A percentile compares a stretch with the other conserved stretches of the same genome.
phyloP scores from a whole-genome alignment of 2,329 filamentous ascomycete genomes.

The Parascedosporium putredinis region DNA sequence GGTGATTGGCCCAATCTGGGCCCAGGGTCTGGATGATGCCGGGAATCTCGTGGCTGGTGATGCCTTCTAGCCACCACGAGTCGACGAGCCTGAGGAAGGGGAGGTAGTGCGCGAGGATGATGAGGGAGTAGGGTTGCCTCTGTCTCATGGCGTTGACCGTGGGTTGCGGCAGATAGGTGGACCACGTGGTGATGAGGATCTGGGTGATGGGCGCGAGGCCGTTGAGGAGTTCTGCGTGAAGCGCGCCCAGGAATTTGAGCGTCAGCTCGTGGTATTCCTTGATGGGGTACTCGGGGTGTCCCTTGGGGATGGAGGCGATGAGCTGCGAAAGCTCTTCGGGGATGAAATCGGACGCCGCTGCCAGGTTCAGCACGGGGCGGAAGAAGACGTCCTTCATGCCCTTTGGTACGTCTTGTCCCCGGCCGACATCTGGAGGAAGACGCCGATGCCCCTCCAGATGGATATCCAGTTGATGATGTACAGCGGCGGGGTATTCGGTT shows the following conservation, averaged over 20 bases:
- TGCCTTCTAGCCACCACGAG: conserved; percentile 40
- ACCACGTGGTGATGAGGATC: conserved; percentile 41
- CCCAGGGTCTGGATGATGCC: conserved; percentile 23
- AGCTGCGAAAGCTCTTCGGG: conserved; percentile 39
- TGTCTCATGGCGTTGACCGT: conserved; percentile 34
- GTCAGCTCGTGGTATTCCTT: conserved; percentile 32
- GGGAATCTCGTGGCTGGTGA: conserved; percentile 34
- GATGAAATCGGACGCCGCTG: conserved; percentile 27
- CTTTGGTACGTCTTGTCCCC: conserved; percentile 21
- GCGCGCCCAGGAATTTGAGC: conserved; percentile 38
- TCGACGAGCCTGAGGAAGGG: conserved; percentile 35
- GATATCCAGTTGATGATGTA: conserved; percentile 47
- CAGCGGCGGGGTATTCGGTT: conserved; percentile 30
- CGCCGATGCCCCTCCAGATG: conserved; percentile 41
- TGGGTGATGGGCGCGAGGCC: conserved; percentile 34
- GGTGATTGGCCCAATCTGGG: not conserved
- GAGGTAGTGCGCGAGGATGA: conserved; percentile 43
- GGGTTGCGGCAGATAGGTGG: conserved; percentile 35
- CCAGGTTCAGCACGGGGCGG: conserved; percentile 36
- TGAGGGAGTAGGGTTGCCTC: conserved; percentile 32
- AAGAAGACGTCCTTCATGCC: conserved; percentile 38
- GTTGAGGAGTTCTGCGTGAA: conserved; percentile 36
- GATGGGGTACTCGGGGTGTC: conserved; percentile 30
- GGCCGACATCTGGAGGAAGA: conserved; percentile 32
- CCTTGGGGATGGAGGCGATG: conserved; percentile 31